Evolutionary conservation across 306 rosid species (phyloP), one percentile per base, ranked within the genome.

Genomic region (Fragaria nilgerrensis): DNA sequence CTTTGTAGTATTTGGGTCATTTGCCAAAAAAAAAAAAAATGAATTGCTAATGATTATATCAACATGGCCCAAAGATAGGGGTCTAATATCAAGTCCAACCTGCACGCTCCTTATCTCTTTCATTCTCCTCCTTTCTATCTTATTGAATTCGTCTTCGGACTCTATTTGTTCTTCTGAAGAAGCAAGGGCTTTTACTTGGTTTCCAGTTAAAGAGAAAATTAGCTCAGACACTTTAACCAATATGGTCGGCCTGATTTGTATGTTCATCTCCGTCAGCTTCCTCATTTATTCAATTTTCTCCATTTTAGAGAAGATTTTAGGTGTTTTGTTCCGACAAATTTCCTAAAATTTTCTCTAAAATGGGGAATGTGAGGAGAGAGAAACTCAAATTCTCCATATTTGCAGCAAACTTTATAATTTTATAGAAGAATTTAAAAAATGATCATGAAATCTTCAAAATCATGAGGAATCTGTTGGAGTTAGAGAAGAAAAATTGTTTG

Each of bases 251-350:
- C 13, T 52, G 59, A 52, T 52, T 19, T n/a, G 25, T n/a, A 53
- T 8, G 27, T 53, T 20, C 5, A 32, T 32, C 36, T 32, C 36
- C 0, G 0, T 3, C 36, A 32, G 5, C 2, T 0, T 29, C 0
- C 36, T 32, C 0, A 32, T 32, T 32, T 32, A 3, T 4, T 32
- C 0, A 0, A 32, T 32, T 32, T 32, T 32, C 4, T 32, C 0
- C 0, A 3, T 32, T 32, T 32, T 32, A 3, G 4, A 32, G 4
- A 32, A 32, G 5, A 32, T 32, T 32, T 32, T 32, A 32, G 4
- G 4, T 32, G 36, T 3, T 32, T 32, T 32, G 36, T 0, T 32
- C 5, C 0, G 3, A 32, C 4, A 32, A 32, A 32, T 32, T 32
- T 0, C 0, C 5, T 3, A 32, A 32, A 32, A 32, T 0, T 32